Evolutionary conservation across 139 green algal species (phyloP).

Genomic region (Eudorina sp.): DNA sequence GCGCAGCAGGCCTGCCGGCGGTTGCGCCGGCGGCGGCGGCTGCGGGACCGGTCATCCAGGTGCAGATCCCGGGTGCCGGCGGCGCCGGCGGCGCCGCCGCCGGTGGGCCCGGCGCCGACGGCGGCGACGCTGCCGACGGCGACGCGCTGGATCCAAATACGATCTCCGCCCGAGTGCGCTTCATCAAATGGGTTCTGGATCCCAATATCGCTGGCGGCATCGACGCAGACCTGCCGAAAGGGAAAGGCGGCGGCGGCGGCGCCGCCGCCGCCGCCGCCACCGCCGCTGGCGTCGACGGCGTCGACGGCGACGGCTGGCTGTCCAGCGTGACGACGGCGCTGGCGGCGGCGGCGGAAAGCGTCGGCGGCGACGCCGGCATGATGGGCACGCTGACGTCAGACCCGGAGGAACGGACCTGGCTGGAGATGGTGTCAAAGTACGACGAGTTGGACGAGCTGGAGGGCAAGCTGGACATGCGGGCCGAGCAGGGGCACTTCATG

Average conservation of each 20-base stretch:
- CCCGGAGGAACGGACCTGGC: conserved; percentile 54
- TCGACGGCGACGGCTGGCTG: neutral
- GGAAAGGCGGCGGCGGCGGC: too few relatives aligned
- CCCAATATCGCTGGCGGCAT: neutral
- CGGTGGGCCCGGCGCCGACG: neutral
- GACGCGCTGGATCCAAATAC: neutral
- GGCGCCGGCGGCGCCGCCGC: neutral
- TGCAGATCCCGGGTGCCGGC: neutral
- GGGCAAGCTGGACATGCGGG: neutral
- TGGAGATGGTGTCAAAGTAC: conserved; percentile 24
- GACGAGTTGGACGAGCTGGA: neutral
- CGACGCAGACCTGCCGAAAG: neutral
- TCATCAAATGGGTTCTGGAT: conserved; percentile 37
- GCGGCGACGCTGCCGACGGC: neutral
- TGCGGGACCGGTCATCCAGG: too few relatives aligned
- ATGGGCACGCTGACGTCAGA: conserved; percentile 53
- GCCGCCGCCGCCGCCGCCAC: neutral
- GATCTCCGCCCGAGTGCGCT: neutral
- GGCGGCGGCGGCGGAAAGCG: neutral
- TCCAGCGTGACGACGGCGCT: neutral
- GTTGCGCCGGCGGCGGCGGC: neutral
- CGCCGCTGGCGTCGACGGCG: neutral
- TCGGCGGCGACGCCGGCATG: conserved; percentile 25
- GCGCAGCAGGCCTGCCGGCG: neutral
- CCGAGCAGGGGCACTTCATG: conserved; percentile 52